Evolutionary conservation across 2,329 filamentous ascomycete genomes (phyloP), one percentile per base, ranked within the genome.

Genomic region (Phyllosticta citriasiana): DNA sequence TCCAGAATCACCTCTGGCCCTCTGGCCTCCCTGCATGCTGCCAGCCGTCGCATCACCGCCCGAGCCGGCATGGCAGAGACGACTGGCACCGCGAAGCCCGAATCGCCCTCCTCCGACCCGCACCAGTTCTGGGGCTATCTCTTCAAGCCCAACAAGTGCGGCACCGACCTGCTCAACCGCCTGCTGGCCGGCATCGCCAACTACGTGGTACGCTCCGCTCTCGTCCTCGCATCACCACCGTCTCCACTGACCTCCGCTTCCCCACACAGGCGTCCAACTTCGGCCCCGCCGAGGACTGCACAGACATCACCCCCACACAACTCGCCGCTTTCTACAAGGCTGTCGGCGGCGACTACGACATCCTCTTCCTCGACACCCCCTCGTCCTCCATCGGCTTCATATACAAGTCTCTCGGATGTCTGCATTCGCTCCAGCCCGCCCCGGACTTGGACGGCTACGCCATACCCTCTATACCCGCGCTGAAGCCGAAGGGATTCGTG

Each of bases 371-470:
- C 52, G 81, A 87, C 2, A 89, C 88, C 35, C 86, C 88, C 22
- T 77, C 86, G 63, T 78, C 84, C 47, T 87, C 88, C 53, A 86
- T 99, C 64, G 94, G 92, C 27, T 95, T 91, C 76, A 94, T 97
- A 65, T 97, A 95, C 80, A 88, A 91, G 69, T 89, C 89, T 7
- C 84, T 96, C 57, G 94, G 93, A 67, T 97, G 93, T 72, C 88
- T 91, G 68, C 93, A 97, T 75, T 86, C 85, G 57, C 80, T 97
- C 27, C 89, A 95, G 66, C 90, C 90, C 0, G 84, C 84, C 1
- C 73, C 74, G 55, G 82, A 84, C 50, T 71, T 73, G 55, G 82
- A 86, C 67, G 84, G 89, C 64, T 97, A 89, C 71, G 82, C 82
- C 3, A 79, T 86, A 0, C 94, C 93, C 0, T 85, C 83, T 0